Percentiles rank a stretch among this genome's conserved stretches.
These are phyloP conservation scores for Tothia fuscella DNA, from an alignment of 2,329 filamentous ascomycete species.

Conservation along the genomic window DNA sequence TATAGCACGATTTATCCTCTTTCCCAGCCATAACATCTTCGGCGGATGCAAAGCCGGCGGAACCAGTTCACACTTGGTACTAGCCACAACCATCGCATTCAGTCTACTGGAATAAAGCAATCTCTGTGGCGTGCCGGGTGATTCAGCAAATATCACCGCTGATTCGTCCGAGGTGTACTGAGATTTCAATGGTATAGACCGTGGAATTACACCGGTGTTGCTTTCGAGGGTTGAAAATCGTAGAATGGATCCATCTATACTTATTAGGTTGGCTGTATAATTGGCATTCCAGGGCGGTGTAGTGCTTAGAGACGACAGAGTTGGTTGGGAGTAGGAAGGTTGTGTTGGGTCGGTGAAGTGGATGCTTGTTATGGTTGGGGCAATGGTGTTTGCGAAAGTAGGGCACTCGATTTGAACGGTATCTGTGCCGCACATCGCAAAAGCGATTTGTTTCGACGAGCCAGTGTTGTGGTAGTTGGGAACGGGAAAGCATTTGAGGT, in stretches of 20 bases:
- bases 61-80: constrained; percentile 22
- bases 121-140: constrained; percentile 23
- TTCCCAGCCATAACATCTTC: constrained; percentile 18
- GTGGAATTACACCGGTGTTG: neutral
- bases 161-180: neutral
- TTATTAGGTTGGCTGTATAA: neutral
- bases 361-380: constrained; percentile 20
- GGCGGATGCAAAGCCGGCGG: constrained; percentile 12
- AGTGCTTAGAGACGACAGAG: neutral
- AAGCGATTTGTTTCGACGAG: constrained; percentile 18
- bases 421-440: constrained; percentile 28
- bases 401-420: constrained; percentile 23
- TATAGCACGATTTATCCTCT: constrained; percentile 9
- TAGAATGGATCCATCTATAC: constrained; percentile 1
- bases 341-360: constrained; percentile 24
- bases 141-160: constrained; percentile 13
- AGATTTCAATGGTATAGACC: neutral
- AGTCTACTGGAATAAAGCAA: constrained; percentile 34
- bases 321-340: constrained; percentile 11
- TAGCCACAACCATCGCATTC: constrained; percentile 38
- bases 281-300: neutral
- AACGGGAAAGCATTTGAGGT: too few species aligned
- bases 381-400: neutral
- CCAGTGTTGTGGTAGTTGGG: too few species aligned
- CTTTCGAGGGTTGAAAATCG: neutral